A percentile compares a stretch with the other conserved stretches of the same genome.
Evolutionary conservation across 2,329 filamentous ascomycete genomes (phyloP).

Genomic region (Geosmithia morbida): DNA sequence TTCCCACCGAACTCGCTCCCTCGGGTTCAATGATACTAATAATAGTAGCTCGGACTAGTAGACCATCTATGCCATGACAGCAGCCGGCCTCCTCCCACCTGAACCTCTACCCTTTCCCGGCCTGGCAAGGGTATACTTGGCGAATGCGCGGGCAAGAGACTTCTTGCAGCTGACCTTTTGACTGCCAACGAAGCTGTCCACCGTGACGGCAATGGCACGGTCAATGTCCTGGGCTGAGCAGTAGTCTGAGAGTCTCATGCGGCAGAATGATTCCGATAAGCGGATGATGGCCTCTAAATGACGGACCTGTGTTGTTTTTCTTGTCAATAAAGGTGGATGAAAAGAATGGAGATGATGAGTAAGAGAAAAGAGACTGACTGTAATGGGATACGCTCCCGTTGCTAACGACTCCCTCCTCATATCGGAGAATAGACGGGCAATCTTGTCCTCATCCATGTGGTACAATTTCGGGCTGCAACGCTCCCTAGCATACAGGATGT

Average conservation of each 20-base stretch:
- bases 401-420: conserved; percentile 89
- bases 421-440: conserved; percentile 84
- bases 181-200: conserved; percentile 89
- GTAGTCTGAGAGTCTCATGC: conserved; percentile 97
- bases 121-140: conserved; percentile 66
- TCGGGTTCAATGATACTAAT: no score
- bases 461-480: conserved; percentile 85
- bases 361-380: conserved; percentile 45
- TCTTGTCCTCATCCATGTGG: conserved; percentile 95
- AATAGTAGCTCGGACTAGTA: no score
- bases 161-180: conserved; percentile 98
- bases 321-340: conserved; percentile 8
- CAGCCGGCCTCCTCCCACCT: conserved; percentile 11
- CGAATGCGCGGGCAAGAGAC: conserved; percentile 82
- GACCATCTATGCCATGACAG: conserved; percentile 11
- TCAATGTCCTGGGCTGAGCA: conserved; percentile 85
- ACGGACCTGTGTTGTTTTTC: conserved; percentile 50
- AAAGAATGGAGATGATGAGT: not conserved
- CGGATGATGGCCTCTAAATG: conserved; percentile 97
- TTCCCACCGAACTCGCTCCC: no score
- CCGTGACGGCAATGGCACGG: conserved; percentile 89
- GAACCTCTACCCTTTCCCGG: conserved; percentile 19
- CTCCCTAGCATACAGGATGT: conserved; percentile 89
- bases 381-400: conserved; percentile 94
- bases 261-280: conserved; percentile 85